These are phyloP conservation scores for Hebeloma cylindrosporum DNA, from an alignment of 768 basidiomycete genomes.

Conservation along the genomic window DNA sequence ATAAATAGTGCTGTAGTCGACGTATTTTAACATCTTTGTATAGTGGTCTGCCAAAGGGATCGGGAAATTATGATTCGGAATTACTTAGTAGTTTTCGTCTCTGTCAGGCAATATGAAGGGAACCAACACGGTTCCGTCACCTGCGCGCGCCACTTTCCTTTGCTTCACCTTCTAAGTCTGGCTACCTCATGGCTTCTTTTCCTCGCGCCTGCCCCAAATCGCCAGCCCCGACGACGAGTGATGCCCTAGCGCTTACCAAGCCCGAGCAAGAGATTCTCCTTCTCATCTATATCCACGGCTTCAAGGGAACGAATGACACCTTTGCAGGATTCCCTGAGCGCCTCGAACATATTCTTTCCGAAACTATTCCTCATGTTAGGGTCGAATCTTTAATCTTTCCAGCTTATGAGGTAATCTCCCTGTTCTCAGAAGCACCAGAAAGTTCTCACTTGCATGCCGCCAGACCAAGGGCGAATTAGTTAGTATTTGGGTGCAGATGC, in stretches of 20 bases:
- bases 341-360: constrained; percentile 71
- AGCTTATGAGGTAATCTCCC: constrained; percentile 68
- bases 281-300: constrained; percentile 81
- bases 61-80: too few relatives aligned
- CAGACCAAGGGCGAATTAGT: constrained; percentile 92
- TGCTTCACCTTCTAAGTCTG: too few relatives aligned
- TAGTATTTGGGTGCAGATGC: constrained; percentile 25
- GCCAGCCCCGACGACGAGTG: constrained; percentile 1
- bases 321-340: constrained; percentile 79
- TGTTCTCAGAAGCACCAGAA: not conserved
- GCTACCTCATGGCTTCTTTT: too few relatives aligned
- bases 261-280: constrained; percentile 50
- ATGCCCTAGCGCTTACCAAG: constrained; percentile 20
- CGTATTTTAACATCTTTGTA: too few relatives aligned
- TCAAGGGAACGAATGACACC: constrained; percentile 60
- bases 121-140: too few relatives aligned
- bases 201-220: too few relatives aligned
- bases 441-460: constrained; percentile 1
- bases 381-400: constrained; percentile 86
- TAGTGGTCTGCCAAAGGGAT: too few relatives aligned
- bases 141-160: too few relatives aligned
- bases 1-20: too few relatives aligned
- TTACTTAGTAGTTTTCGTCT: too few relatives aligned
- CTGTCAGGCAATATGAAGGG: too few relatives aligned
- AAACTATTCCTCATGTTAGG: constrained; percentile 52